phyloP scores from a whole-genome alignment of 768 basidiomycete species.

The Termitomyces eurrhizus region DNA sequence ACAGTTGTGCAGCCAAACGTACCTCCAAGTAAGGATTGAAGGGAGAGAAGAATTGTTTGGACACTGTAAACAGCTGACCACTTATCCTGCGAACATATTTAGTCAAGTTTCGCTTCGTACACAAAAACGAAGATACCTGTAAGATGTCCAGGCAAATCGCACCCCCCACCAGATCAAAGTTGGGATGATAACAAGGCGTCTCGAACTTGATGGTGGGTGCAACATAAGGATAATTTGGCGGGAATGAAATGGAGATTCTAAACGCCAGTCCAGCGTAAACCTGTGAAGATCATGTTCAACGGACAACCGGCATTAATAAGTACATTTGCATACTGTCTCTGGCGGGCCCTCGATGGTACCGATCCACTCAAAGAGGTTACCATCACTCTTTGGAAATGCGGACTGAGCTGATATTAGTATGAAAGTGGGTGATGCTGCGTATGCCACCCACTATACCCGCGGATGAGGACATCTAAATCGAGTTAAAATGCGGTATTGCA shows the following conservation, averaged over 20 bases:
- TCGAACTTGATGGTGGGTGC: slow-evolving; percentile 85
- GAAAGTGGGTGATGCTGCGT: neutral
- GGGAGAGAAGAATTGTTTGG: slow-evolving; percentile 81
- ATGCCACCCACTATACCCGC: slow-evolving; percentile 69
- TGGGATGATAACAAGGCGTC: slow-evolving; percentile 88
- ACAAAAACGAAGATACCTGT: slow-evolving; percentile 45
- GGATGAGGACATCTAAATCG: slow-evolving; percentile 76
- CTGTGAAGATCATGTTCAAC: slow-evolving; percentile 29
- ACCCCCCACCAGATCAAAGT: slow-evolving; percentile 75
- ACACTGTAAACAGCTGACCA: slow-evolving; percentile 95
- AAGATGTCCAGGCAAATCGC: slow-evolving; percentile 87
- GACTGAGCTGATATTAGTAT: slow-evolving; percentile 44
- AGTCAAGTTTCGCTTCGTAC: neutral
- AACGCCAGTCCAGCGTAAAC: slow-evolving; percentile 78
- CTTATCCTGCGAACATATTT: slow-evolving; percentile 55
- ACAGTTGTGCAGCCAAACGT: slow-evolving; percentile 21
- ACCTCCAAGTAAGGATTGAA: slow-evolving; percentile 90
- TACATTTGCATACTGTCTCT: slow-evolving; percentile 50
- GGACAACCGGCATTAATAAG: neutral
- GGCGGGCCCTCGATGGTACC: slow-evolving; percentile 83
- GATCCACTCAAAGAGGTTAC: slow-evolving; percentile 86
- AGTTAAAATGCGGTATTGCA: neutral
- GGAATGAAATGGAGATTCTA: slow-evolving; percentile 82
- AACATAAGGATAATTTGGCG: slow-evolving; percentile 84
- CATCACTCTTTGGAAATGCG: slow-evolving; percentile 84